Base-by-base conservation (phyloP, 2,329 filamentous ascomycete genomes). In the Talaromyces sp. region DNA sequence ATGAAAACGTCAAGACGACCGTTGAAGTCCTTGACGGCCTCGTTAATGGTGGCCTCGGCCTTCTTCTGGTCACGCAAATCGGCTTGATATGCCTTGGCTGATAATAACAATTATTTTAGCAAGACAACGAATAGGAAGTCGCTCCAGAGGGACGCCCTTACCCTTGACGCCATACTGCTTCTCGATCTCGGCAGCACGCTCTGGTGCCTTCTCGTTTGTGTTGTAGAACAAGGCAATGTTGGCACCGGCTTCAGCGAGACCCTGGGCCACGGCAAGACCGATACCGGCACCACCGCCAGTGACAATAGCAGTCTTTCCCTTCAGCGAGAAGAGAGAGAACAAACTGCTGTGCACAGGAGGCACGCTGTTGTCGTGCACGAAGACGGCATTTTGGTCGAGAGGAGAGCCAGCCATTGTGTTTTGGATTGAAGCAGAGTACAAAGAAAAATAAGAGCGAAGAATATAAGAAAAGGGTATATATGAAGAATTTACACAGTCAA, bases 1-100 rank as follows among this genome's bases (percentile, higher is more conserved):
- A 92, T 83, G 66, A 93, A 91, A 63, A 91, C 79, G 66, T 92
- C 89, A 8, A 93, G 81, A 5, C 88, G 83, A 60, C 86, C 86
- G 67, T 88, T 85, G 74, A 92, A 88, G 15, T 92, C 88, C 60
- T 77, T 70, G 55, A 79, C 74, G 48, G 73, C 73, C 22, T 69
- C 63, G 55, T 76, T 72, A 28, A 80, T 69, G 45, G 73, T 69
- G 51, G 73, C 63, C 62, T 77, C 71, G 19, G 78, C 74, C 22
- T 71, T 69, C 41, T 76, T 67, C 25, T 71, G 67, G 59, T 77
- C 67, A 28, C 72, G 77, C 51, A 79, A 71, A 60, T 81, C 70
- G 50, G 79, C 75, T 67, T 79, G 73, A 63, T 81, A 81, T 52
- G 80, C 79, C 64, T 74, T 75, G 69, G 73, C 77, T 78, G 61